Base-by-base conservation (phyloP, 345 rosid species). In the Bruguiera gymnorhiza region DNA sequence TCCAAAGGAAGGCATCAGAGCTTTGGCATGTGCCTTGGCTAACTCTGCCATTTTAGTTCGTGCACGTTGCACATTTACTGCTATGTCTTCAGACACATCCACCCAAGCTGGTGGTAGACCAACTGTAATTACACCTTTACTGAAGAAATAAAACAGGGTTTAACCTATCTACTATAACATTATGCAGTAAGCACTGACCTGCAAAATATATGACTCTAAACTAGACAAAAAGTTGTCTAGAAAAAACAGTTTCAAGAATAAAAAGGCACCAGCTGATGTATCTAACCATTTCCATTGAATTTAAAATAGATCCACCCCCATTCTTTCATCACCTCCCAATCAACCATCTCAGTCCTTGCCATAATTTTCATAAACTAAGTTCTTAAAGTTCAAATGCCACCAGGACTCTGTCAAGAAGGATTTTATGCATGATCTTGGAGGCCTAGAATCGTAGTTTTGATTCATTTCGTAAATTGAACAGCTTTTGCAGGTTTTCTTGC, bases 101-200 rank as follows among this genome's bases (percentile, higher is more conserved):
- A 96, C 98, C 99, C 98, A 92, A 76, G 87, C 89, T 36, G 98
- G 99, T 10, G 97, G 99, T 67, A 96, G 77, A 66, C 98, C 94
- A 57, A 89, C 86, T 54, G 96, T 83, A 68, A 81, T 61, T 64
- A 87, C 88, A 78, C 91, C 97, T 68, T 83, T 92, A 78, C 92
- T 86, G 91, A 87, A 81, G 70, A 76, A 84, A 51, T 60, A 59
- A 70, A 65, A 61, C 36, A 48, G 56, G 39, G 50, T 46, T 58
- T 69, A 15, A 70, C 62, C 68, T 57, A 21, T 4, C 31, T 19
- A 31, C 23, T 4, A 72, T 13, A 57, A 31, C 56, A 61, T 50
- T 30, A 36, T 34, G 52, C 53, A 54, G 43, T 21, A n/a, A 60
- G 32, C 15, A 62, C 63, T 39, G 62, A 63, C 56, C 20, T 37